Conservation (phyloP, 2,329 filamentous ascomycete genomes). For the Chrysosporium queenslandicum region DNA sequence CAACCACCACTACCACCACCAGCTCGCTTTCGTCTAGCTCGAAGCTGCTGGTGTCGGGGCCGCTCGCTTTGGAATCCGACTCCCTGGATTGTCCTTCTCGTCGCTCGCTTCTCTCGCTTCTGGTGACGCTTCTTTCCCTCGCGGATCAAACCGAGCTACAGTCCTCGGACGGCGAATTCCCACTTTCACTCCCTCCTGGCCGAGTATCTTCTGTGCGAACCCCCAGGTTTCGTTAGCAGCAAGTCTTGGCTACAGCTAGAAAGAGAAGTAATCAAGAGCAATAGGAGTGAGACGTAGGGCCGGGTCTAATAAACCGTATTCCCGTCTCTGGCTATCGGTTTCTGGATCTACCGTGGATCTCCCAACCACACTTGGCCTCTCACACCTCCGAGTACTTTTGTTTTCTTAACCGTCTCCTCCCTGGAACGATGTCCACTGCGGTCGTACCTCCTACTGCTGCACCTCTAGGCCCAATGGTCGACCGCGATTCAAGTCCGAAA, state of each 20-base stretch:
- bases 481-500: conserved; percentile 38
- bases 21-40: not conserved
- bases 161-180: not conserved
- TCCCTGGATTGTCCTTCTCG: not conserved
- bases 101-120: conserved; percentile 6
- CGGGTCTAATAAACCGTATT: not conserved
- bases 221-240: not conserved
- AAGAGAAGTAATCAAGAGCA: not conserved
- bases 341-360: not conserved
- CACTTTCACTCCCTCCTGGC: not conserved
- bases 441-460: conserved; percentile 39
- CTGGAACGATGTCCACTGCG: conserved; percentile 39
- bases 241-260: not conserved
- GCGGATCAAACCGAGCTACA: not conserved
- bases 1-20: too few species aligned
- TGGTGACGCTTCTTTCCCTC: not conserved
- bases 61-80: conserved; percentile 4
- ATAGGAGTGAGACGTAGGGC: not conserved
- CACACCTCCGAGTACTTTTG: not conserved
- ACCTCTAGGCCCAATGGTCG: conserved; percentile 36
- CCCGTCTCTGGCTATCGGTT: not conserved
- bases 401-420: not conserved
- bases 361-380: not conserved
- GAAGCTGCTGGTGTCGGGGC: not conserved
- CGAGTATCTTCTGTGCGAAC: too few species aligned